phyloP scores from a whole-genome alignment of 306 rosid species.

The Canavalia gladiata region DNA sequence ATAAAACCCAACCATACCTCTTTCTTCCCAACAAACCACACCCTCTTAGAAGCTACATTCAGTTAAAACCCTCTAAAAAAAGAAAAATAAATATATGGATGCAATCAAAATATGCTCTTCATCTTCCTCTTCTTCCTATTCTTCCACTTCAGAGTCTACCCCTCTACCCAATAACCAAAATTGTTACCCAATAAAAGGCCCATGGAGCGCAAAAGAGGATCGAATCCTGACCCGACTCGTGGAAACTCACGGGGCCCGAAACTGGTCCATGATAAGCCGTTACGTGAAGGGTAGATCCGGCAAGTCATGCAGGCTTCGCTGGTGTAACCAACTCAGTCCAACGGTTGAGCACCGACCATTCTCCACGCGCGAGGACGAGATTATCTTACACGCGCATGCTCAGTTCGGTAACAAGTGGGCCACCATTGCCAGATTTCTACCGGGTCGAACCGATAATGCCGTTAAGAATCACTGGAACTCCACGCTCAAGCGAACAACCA shows the following conservation, averaged over 20 bases:
- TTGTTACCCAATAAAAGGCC: slow-evolving; percentile 64
- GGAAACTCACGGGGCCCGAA: slow-evolving; percentile 70
- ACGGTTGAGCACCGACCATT: slow-evolving; percentile 81
- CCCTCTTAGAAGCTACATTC: background rate
- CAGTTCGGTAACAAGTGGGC: slow-evolving; percentile 86
- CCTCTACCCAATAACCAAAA: background rate
- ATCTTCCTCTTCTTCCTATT: slow-evolving; percentile 58
- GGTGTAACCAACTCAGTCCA: slow-evolving; percentile 93
- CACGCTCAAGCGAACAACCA: slow-evolving; percentile 69
- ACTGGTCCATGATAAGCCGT: slow-evolving; percentile 85
- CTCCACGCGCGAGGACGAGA: slow-evolving; percentile 72
- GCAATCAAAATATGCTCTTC: slow-evolving; percentile 51
- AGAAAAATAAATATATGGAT: slow-evolving; percentile 38
- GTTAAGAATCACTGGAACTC: slow-evolving; percentile 95
- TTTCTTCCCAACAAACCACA: background rate
- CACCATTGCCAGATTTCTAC: slow-evolving; percentile 79
- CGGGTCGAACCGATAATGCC: slow-evolving; percentile 90
- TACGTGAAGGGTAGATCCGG: slow-evolving; percentile 77
- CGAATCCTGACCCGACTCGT: slow-evolving; percentile 73
- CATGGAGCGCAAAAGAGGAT: slow-evolving; percentile 91
- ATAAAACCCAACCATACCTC: slow-evolving; percentile 20
- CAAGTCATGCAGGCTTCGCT: slow-evolving; percentile 82
- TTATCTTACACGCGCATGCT: slow-evolving; percentile 76
- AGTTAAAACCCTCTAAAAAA: background rate
- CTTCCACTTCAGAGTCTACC: slow-evolving; percentile 63